Base-by-base conservation (phyloP, 306 rosid genomes). In the Glycyrrhiza uralensis region DNA sequence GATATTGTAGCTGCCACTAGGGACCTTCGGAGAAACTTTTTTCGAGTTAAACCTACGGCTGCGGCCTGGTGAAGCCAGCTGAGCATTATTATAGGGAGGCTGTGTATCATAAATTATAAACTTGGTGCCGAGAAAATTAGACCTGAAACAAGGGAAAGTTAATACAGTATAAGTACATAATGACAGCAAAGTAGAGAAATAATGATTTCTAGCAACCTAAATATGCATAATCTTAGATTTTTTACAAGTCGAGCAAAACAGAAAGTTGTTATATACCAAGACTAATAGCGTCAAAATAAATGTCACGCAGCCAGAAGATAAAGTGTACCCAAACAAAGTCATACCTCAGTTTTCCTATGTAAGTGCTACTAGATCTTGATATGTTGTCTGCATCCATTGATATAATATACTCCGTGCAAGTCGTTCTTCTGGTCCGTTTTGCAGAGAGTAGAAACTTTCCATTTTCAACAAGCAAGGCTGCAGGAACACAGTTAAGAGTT, bases 391-490 rank as follows among this genome's bases (percentile, higher is more conserved):
- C 96, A 84, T 87, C 89, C 90, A 85, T 91, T 58, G 99, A 88
- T 79, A 95, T 89, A 67, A 95, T 85, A 81, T 91, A 95, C 86
- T 95, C 97, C 0, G 97, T 95, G 79, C 90, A 87, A 19, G 97
- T 95, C 13, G 96, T 85, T 88, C 93, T 88, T 56, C 99, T 85
- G 3, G 93, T 89, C 54, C 97, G 82, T 77, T 89, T 95, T 3
- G 97, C 99, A 57, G 96, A 88, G 24, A 95, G 91, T 74, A 95
- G 99, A 84, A 95, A 95, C 80, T 95, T 95, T 18, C 99, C 99
- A 75, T 87, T 95, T 72, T 95, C 97, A 71, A 95, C 97, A 55
- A 88, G 96, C 85, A 95, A 81, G 63, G 96, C 97, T 95, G 89
- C 82, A 86, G 12, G 24, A 57, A 71, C 70, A 72, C 51, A 23